Percentiles rank a stretch among this genome's conserved stretches.
phyloP scores from a whole-genome alignment of 192 early-diverging fungal genomes.

The Thoreauomyces humboldtii region DNA sequence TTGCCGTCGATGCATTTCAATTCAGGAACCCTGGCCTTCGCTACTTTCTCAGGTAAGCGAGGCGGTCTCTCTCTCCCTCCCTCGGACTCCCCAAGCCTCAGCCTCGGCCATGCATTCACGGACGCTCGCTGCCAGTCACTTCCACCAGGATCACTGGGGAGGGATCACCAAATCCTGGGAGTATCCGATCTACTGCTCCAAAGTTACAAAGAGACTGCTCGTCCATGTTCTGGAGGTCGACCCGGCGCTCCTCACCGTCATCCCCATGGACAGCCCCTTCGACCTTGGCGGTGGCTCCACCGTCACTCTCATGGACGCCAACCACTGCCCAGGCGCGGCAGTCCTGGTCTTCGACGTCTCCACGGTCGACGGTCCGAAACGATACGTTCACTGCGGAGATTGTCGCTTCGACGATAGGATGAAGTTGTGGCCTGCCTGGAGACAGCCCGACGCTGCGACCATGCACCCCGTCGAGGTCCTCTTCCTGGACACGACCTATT shows the following conservation, averaged over 20 bases:
- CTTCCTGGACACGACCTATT: conserved; percentile 51
- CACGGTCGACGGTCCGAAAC: conserved; percentile 10
- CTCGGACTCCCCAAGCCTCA: background rate
- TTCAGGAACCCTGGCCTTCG: conserved; percentile 69
- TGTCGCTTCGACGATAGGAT: conserved; percentile 63
- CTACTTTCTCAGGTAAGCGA: conserved; percentile 87
- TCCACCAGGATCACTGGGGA: conserved; percentile 86
- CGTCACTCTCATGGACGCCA: conserved; percentile 78
- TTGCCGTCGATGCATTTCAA: conserved; percentile 88
- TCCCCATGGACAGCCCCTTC: conserved; percentile 63
- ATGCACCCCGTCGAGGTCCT: conserved; percentile 34
- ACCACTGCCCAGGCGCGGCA: conserved; percentile 67
- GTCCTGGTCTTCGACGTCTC: conserved; percentile 55
- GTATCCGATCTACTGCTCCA: conserved; percentile 82
- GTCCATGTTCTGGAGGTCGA: conserved; percentile 60
- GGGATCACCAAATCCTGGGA: conserved; percentile 73
- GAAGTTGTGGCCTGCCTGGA: conserved; percentile 48
- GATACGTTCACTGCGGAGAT: conserved; percentile 77
- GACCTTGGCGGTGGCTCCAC: conserved; percentile 61
- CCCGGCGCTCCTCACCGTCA: conserved; percentile 49
- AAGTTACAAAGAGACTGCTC: conserved; percentile 79
- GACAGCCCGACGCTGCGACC: conserved; percentile 47
- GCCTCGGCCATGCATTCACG: background rate
- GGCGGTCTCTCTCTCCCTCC: background rate
- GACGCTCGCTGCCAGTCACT: conserved; percentile 53